phyloP scores from a whole-genome alignment of 1,139 yeast genomes.

The Blastobotrys serpentis region DNA sequence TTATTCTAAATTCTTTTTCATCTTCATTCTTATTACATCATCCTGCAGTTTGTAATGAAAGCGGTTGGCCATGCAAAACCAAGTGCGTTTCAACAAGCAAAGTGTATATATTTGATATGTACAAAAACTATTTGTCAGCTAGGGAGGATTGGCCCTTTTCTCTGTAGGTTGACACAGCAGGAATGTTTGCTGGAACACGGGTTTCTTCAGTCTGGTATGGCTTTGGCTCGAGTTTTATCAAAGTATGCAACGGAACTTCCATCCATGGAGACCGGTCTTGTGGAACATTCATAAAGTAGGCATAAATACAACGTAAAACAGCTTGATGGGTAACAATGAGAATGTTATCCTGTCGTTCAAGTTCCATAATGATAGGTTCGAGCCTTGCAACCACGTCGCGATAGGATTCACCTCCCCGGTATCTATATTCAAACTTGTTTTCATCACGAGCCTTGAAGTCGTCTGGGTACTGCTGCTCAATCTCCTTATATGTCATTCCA shows the following conservation, averaged over 20 bases:
- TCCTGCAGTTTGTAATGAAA: too few species aligned
- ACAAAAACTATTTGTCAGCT: slow-evolving; percentile 5
- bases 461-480: slow-evolving; percentile 80
- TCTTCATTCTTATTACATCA: too few species aligned
- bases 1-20: too few species aligned
- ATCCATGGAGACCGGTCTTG: slow-evolving; percentile 99
- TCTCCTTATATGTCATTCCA: slow-evolving; percentile 88
- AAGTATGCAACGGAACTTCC: slow-evolving; percentile 95
- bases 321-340: slow-evolving; percentile 97
- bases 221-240: slow-evolving; percentile 88
- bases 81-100: too few species aligned
- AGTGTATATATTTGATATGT: neutral
- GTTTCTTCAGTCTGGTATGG: slow-evolving; percentile 89
- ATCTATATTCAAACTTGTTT: slow-evolving; percentile 91
- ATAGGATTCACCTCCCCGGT: slow-evolving; percentile 96
- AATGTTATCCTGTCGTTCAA: slow-evolving; percentile 94
- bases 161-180: slow-evolving; percentile 95
- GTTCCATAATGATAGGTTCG: slow-evolving; percentile 97
- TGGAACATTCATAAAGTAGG: slow-evolving; percentile 97
- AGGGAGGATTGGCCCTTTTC: slow-evolving; percentile 61
- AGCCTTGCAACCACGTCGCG: slow-evolving; percentile 91
- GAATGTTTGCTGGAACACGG: slow-evolving; percentile 89
- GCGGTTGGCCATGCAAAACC: too few species aligned
- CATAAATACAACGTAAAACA: slow-evolving; percentile 91
- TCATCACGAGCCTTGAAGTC: slow-evolving; percentile 96